A percentile compares a stretch with the other conserved stretches of the same genome.
Evolutionary conservation across 495 filamentous ascomycete species (phyloP).

Genomic region (Parachaetomium inaequale): DNA sequence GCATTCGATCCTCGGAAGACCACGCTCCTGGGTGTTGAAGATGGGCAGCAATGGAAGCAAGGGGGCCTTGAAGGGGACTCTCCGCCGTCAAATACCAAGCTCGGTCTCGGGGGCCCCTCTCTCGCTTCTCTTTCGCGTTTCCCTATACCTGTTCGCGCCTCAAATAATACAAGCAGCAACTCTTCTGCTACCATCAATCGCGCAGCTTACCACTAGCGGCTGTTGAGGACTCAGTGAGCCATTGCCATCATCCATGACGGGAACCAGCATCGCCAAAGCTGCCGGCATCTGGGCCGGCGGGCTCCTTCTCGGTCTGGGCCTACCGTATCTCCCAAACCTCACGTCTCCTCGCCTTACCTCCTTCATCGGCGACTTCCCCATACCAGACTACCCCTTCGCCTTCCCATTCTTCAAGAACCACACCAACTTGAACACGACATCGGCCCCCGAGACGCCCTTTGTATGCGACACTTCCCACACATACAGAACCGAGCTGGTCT

Average conservation of each 20-base stretch:
- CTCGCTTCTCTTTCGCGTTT: neutral
- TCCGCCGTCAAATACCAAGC: neutral
- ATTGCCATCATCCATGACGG: conserved; percentile 19
- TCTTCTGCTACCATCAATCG: neutral
- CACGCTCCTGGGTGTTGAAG: conserved; percentile 7
- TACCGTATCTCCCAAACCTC: conserved; percentile 24
- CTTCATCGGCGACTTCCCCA: conserved; percentile 25
- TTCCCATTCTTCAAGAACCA: conserved; percentile 21
- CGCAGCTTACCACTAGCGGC: neutral
- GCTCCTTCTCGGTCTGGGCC: conserved; percentile 23
- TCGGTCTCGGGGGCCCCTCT: neutral
- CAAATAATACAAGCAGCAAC: neutral
- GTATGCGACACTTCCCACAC: conserved; percentile 32
- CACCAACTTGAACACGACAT: neutral
- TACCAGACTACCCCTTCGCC: conserved; percentile 22
- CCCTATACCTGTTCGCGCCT: neutral
- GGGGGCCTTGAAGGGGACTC: neutral
- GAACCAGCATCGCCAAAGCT: conserved; percentile 11
- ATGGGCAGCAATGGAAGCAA: neutral
- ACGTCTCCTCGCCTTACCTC: conserved; percentile 21
- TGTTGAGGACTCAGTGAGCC: neutral
- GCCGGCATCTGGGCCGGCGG: conserved; percentile 26
- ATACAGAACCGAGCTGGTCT: conserved; percentile 44
- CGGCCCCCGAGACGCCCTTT: conserved; percentile 12
- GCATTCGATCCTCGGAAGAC: conserved; percentile 14